Percentiles rank a stretch among this genome's conserved stretches.
These are phyloP conservation scores for Myriangium duriaei DNA, from an alignment of 2,329 filamentous ascomycete genomes.

Conservation along the genomic window DNA sequence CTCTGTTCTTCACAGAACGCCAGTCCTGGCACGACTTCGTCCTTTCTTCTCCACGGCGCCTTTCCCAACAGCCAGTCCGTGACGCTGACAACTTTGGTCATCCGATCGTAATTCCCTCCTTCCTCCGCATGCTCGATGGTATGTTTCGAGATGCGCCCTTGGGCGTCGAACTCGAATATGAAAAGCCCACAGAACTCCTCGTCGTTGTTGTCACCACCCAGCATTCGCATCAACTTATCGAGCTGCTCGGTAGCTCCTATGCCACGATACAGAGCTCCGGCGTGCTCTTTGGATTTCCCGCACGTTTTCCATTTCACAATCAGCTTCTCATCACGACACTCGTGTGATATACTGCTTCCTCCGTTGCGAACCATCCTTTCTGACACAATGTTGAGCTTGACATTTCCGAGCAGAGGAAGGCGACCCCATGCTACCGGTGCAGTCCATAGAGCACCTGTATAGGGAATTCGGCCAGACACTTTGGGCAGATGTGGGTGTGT, in stretches of 20 bases:
- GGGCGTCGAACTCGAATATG: slow-evolving; percentile 85
- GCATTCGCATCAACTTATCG: slow-evolving; percentile 42
- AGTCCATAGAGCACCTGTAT: slow-evolving; percentile 89
- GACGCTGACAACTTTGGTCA: slow-evolving; percentile 73
- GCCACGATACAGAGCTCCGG: slow-evolving; percentile 33
- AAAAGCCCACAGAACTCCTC: slow-evolving; percentile 85
- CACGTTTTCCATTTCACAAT: slow-evolving; percentile 81
- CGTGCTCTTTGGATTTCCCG: slow-evolving; percentile 37
- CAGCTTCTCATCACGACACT: slow-evolving; percentile 56
- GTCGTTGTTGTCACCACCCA: slow-evolving; percentile 42
- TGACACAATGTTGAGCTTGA: slow-evolving; percentile 73
- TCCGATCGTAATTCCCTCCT: slow-evolving; percentile 69
- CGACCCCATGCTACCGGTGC: slow-evolving; percentile 92
- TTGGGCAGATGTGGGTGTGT: slow-evolving; percentile 81
- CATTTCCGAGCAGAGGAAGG: slow-evolving; percentile 80
- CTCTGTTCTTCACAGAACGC: slow-evolving; percentile 24
- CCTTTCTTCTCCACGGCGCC: slow-evolving; percentile 42
- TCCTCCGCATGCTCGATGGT: slow-evolving; percentile 91
- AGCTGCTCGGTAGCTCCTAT: slow-evolving; percentile 33
- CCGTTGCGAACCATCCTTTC: slow-evolving; percentile 66
- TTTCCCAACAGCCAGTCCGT: slow-evolving; percentile 91
- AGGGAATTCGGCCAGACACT: slow-evolving; percentile 82
- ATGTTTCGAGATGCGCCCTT: slow-evolving; percentile 73
- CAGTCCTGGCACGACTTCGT: slow-evolving; percentile 29
- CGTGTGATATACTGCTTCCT: slow-evolving; percentile 28